Evolutionary conservation across 2,329 filamentous ascomycete genomes (phyloP).

Genomic region (Fusarium fujikuroi): DNA sequence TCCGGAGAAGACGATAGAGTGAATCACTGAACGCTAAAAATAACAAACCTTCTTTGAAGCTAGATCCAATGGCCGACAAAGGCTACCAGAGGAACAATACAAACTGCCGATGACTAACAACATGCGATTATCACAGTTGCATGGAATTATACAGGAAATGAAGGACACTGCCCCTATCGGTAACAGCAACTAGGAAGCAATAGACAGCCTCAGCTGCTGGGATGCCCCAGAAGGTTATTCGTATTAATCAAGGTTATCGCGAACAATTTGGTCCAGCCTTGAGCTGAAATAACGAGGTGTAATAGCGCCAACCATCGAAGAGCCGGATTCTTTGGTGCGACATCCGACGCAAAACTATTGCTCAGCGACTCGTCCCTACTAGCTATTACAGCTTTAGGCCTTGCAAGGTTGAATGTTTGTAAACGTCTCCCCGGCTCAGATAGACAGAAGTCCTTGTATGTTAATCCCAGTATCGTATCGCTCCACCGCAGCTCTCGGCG

Average conservation of each 20-base stretch:
- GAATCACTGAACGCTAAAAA: constrained; percentile 16
- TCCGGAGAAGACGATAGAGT: background rate
- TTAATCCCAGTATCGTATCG: constrained; percentile 17
- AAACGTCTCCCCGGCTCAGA: background rate
- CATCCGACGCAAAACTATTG: constrained; percentile 13
- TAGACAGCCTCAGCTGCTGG: background rate
- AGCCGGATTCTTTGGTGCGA: constrained; percentile 23
- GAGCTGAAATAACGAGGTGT: constrained; percentile 10
- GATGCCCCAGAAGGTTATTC: constrained; percentile 1
- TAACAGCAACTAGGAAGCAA: background rate
- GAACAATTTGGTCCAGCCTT: background rate
- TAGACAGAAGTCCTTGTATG: background rate
- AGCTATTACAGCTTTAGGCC: background rate
- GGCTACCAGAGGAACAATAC: background rate
- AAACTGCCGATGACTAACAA: background rate
- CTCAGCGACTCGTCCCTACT: background rate
- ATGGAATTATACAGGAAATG: constrained; percentile 8
- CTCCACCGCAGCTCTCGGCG: constrained; percentile 27
- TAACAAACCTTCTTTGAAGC: constrained; percentile 2
- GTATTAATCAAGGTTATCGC: constrained; percentile 2
- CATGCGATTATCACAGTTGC: constrained; percentile 16
- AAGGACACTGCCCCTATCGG: background rate
- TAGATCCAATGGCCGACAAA: background rate
- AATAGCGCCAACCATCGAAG: background rate
- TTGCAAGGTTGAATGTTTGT: background rate